Evolutionary conservation across 495 filamentous ascomycete species (phyloP).

Genomic region (Talaromyces stipitatus): DNA sequence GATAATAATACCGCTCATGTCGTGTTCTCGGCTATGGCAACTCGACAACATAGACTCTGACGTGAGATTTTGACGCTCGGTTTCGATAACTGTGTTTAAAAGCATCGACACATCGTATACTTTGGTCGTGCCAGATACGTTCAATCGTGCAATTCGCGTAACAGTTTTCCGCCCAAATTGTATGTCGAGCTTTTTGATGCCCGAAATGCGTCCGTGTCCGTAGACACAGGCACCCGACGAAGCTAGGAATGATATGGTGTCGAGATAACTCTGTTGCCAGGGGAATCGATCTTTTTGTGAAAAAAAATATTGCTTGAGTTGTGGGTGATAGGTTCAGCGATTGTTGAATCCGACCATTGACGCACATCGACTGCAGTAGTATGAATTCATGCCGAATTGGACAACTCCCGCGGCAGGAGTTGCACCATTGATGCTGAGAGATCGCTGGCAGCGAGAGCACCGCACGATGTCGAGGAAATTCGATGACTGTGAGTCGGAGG

Average conservation of each 20-base stretch:
- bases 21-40: not conserved
- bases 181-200: not conserved
- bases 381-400: constrained; percentile 67
- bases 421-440: constrained; percentile 32
- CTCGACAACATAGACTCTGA: not conserved
- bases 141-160: not conserved
- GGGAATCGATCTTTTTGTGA: not conserved
- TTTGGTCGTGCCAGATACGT: no score
- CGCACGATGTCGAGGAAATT: constrained; percentile 34
- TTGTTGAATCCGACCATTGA: constrained; percentile 60
- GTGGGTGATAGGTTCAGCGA: constrained; percentile 29
- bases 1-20: not conserved
- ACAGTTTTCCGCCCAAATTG: not conserved
- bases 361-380: constrained; percentile 71
- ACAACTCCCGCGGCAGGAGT: constrained; percentile 48
- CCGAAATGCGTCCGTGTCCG: not conserved
- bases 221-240: not conserved
- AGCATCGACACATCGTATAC: no score
- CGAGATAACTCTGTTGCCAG: no score
- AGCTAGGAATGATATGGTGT: not conserved
- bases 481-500: constrained; percentile 16
- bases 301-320: no score
- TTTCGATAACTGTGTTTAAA: no score
- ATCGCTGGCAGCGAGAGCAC: constrained; percentile 44
- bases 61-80: no score